phyloP scores from a whole-genome alignment of 257 asterid species.

The Solanum corneliomulleri region DNA sequence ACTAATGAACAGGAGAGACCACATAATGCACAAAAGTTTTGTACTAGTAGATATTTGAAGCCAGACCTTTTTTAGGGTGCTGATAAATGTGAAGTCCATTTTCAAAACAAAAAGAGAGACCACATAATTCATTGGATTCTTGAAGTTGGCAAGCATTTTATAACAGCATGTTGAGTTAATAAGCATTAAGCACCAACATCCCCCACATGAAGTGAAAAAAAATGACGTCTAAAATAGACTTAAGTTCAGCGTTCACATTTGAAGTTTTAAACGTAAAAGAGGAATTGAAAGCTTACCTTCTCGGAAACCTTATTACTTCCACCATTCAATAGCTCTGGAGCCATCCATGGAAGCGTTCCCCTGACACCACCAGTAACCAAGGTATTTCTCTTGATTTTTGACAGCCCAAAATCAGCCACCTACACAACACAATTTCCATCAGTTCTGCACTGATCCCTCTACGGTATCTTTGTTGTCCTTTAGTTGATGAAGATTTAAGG shows the following conservation, averaged over 20 bases:
- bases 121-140: neutral
- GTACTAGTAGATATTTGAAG: neutral
- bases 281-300: neutral
- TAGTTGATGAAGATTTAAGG: neutral
- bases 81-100: neutral
- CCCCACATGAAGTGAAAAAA: neutral
- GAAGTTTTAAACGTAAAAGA: neutral
- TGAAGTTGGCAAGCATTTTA: neutral
- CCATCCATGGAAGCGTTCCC: slow-evolving; percentile 10
- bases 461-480: neutral
- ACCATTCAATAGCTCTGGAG: slow-evolving; percentile 1
- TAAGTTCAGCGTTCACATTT: neutral
- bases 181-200: neutral
- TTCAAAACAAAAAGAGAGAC: neutral
- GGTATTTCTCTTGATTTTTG: slow-evolving; percentile 1
- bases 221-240: neutral
- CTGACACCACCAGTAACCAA: slow-evolving; percentile 2
- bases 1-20: neutral
- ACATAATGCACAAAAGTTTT: neutral
- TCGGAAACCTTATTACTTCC: slow-evolving; percentile 1
- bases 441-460: neutral
- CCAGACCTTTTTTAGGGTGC: neutral
- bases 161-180: neutral
- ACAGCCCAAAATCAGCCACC: slow-evolving; percentile 7
- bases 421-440: neutral